phyloP scores from a whole-genome alignment of 148 eudicot genomes.

The Talinum fruticosum region DNA sequence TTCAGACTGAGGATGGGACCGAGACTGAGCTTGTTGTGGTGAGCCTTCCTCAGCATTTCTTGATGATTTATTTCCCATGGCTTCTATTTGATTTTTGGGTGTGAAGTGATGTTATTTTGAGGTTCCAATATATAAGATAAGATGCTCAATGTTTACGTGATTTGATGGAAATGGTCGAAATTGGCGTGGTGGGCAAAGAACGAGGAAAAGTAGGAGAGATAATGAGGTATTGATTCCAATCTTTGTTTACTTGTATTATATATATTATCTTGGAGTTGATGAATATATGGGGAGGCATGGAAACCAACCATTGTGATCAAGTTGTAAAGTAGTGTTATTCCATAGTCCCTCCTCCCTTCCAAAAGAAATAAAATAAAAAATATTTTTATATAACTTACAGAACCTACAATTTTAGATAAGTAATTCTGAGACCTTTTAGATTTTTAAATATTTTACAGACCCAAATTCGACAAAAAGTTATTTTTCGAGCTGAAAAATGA shows the following conservation, averaged over 20 bases:
- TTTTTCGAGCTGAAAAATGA: too few species aligned
- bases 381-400: too few species aligned
- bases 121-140: neutral
- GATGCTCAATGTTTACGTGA: neutral
- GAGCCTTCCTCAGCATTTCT: conserved; percentile 7
- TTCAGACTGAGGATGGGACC: neutral
- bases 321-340: neutral
- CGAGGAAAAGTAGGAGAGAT: neutral
- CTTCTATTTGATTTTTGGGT: neutral
- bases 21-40: neutral
- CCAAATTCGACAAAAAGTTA: too few species aligned
- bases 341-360: too few species aligned
- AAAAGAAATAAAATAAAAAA: too few species aligned
- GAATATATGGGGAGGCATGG: neutral
- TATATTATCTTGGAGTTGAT: neutral
- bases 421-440: too few species aligned
- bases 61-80: conserved; percentile 22
- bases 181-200: neutral
- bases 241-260: neutral
- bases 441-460: too few species aligned
- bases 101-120: neutral
- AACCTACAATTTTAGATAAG: too few species aligned
- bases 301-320: neutral
- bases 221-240: conserved; percentile 22
- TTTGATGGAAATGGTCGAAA: neutral